Conservation (phyloP, 2,329 filamentous ascomycete species). For the Piedraia hortae region DNA sequence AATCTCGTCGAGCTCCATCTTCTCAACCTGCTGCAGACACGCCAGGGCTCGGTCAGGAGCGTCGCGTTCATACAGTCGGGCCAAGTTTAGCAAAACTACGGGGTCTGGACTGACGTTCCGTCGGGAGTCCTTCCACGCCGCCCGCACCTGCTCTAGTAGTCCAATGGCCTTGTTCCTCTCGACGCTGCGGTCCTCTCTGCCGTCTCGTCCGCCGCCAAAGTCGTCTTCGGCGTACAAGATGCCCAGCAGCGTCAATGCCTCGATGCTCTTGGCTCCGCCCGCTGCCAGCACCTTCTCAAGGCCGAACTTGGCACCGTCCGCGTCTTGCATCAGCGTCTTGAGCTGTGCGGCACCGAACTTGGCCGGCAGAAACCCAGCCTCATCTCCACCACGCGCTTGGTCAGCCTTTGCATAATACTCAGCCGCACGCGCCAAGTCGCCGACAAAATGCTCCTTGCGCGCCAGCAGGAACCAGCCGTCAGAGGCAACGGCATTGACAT, state of each 20-base stretch:
- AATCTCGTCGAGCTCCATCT: constrained; percentile 61
- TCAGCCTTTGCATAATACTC: constrained; percentile 81
- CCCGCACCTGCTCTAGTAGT: constrained; percentile 59
- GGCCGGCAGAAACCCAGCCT: constrained; percentile 71
- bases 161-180: constrained; percentile 69
- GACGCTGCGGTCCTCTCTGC: constrained; percentile 62
- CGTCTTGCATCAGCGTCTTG: constrained; percentile 55
- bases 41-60: constrained; percentile 74
- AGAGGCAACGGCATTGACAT: constrained; percentile 86
- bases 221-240: constrained; percentile 87
- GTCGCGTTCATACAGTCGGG: constrained; percentile 66
- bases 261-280: constrained; percentile 39
- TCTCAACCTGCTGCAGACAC: constrained; percentile 74
- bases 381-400: constrained; percentile 70
- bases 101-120: constrained; percentile 57
- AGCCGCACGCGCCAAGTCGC: constrained; percentile 44
- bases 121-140: constrained; percentile 79
- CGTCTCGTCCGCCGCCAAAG: constrained; percentile 40
- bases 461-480: constrained; percentile 94
- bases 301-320: constrained; percentile 74
- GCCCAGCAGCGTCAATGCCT: constrained; percentile 77
- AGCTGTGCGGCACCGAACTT: constrained; percentile 88
- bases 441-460: constrained; percentile 65
- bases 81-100: constrained; percentile 71
- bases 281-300: constrained; percentile 59